Base-by-base conservation (phyloP, 306 rosid genomes). In the Oxytropis ochrocephala region DNA sequence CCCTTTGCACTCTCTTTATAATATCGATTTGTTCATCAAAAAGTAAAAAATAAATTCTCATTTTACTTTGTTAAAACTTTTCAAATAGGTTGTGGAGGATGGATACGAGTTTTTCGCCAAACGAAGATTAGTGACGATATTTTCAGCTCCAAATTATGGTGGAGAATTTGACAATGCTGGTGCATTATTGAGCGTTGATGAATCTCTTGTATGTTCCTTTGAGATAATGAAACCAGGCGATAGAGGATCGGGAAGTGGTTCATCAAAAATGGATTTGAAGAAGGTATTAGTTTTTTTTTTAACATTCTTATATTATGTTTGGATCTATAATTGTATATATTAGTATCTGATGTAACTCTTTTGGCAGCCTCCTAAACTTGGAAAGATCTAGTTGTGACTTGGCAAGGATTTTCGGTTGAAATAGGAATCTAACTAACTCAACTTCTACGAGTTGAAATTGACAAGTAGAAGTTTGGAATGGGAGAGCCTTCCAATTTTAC, bases 131-230 rank as follows among this genome's bases (percentile, higher is more conserved):
- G 97, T 91, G 63, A 88, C 97, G 0, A 91, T 91, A 77, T 91
- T 88, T 79, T 91, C 97, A 56, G 97, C 97, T 58, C 97, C 97
- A 41, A 88, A 91, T 77, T 91, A 91, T 32, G 96, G 95, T 1
- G 95, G 96, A 30, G 97, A 91, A 80, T 91, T 91, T 33, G 96
- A 91, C 74, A 88, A 91, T 12, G 97, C 82, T 0, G 97, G 96
- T 51, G 96, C 92, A 49, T 75, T 91, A 53, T 70, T 88, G 71
- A 88, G 92, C 32, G 92, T 91, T 57, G 96, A 91, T 70, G 85
- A 88, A 63, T 72, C 85, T 74, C 80, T 88, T 62, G 83, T 88
- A 18, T 91, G 97, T 81, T 88, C 96, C 43, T 91, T 91, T 46
- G 89, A 88, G 73, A 86, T 91, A 78, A 21, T 91, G 80, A 91